These are phyloP conservation scores for Litsea cubeba DNA, from an alignment of 164 flowering plant species.

Conservation along the genomic window DNA sequence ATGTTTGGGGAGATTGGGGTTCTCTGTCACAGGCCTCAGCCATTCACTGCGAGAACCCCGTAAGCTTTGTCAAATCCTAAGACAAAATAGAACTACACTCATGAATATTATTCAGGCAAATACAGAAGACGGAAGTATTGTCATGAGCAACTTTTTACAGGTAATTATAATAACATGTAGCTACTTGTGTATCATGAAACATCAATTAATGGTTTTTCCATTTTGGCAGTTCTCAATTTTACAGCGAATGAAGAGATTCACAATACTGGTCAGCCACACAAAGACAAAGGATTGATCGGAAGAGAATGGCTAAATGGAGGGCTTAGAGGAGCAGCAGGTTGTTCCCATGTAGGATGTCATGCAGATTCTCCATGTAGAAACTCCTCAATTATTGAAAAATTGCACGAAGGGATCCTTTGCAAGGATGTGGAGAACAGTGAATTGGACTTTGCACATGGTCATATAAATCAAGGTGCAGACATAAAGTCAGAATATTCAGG, in stretches of 20 bases:
- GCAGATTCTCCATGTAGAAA: conserved; percentile 18
- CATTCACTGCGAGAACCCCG: conserved; percentile 66
- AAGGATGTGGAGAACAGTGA: conserved; percentile 16
- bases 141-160: conserved; percentile 67
- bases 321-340: conserved; percentile 6
- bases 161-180: conserved; percentile 24
- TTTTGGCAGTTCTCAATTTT: conserved; percentile 6
- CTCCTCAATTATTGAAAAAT: conserved; percentile 15
- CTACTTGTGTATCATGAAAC: neutral
- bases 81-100: conserved; percentile 52
- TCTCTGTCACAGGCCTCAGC: conserved; percentile 70
- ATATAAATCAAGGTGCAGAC: conserved; percentile 11
- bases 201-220: neutral
- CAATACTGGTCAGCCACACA: conserved; percentile 22
- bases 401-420: conserved; percentile 6
- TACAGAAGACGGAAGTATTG: conserved; percentile 46
- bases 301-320: conserved; percentile 32
- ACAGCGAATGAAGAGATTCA: conserved; percentile 52
- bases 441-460: conserved; percentile 4
- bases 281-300: conserved; percentile 23
- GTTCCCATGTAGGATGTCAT: conserved; percentile 15
- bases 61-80: conserved; percentile 71
- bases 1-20: conserved; percentile 85
- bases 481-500: conserved; percentile 11
- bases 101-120: conserved; percentile 52